phyloP scores from a whole-genome alignment of 306 rosid species.

The Fagus crenata region DNA sequence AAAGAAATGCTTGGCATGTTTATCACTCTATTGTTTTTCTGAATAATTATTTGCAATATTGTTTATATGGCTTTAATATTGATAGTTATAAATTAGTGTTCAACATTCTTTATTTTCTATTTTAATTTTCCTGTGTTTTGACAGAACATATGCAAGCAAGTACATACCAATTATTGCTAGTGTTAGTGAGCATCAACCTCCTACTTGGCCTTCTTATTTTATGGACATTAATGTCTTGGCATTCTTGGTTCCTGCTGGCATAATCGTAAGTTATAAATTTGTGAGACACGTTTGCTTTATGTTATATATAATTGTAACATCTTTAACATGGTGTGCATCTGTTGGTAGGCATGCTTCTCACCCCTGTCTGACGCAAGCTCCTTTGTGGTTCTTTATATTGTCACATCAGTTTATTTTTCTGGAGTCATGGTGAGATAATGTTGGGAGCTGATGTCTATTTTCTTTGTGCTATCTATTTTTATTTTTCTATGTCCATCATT shows the following conservation, averaged over 20 bases:
- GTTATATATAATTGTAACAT: slow-evolving; percentile 12
- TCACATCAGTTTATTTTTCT: slow-evolving; percentile 85
- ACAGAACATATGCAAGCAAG: slow-evolving; percentile 99
- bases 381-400: slow-evolving; percentile 83
- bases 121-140: slow-evolving; percentile 15
- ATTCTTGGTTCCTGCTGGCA: slow-evolving; percentile 98
- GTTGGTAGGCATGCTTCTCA: slow-evolving; percentile 81
- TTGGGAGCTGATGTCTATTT: slow-evolving; percentile 18
- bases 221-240: slow-evolving; percentile 99
- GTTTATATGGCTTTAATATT: slow-evolving; percentile 10
- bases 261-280: slow-evolving; percentile 55
- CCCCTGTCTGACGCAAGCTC: slow-evolving; percentile 98
- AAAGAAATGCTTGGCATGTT: not conserved
- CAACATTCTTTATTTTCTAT: slow-evolving; percentile 15
- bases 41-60: slow-evolving; percentile 1
- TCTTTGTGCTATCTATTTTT: slow-evolving; percentile 11
- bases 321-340: slow-evolving; percentile 30
- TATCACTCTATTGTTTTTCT: slow-evolving; percentile 3
- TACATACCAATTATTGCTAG: slow-evolving; percentile 99
- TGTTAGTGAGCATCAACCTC: slow-evolving; percentile 99
- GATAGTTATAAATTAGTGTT: slow-evolving; percentile 6
- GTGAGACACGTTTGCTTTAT: not conserved
- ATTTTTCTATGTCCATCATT: slow-evolving; percentile 22
- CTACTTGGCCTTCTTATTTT: slow-evolving; percentile 99
- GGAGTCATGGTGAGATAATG: slow-evolving; percentile 90